These are phyloP conservation scores for Paraglomus occultum DNA, from an alignment of 192 early-diverging fungal species.

Conservation along the genomic window DNA sequence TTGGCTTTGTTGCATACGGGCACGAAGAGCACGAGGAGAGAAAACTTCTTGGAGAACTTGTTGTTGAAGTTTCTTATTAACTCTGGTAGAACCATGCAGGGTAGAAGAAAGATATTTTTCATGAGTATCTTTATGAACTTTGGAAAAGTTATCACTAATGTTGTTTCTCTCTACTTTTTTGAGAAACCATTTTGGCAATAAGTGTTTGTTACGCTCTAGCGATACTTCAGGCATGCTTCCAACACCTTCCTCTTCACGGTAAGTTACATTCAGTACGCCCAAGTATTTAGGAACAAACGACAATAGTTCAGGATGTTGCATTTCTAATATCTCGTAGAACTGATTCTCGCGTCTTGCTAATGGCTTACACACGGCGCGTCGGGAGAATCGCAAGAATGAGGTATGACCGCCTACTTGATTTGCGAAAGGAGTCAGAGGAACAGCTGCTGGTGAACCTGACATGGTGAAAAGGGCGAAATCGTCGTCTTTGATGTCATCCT, in stretches of 20 bases:
- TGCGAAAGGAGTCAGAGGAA: constrained; percentile 74
- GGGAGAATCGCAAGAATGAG: constrained; percentile 92
- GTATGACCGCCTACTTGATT: constrained; percentile 97
- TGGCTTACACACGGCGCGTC: constrained; percentile 96
- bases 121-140: not conserved
- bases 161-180: constrained; percentile 39
- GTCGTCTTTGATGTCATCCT: constrained; percentile 1
- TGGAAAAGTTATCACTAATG: constrained; percentile 2
- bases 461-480: constrained; percentile 4
- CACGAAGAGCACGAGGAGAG: constrained; percentile 78
- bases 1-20: constrained; percentile 61
- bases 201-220: constrained; percentile 87
- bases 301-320: constrained; percentile 65
- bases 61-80: constrained; percentile 77
- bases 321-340: constrained; percentile 89
- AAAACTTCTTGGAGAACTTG: constrained; percentile 89
- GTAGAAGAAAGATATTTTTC: not conserved
- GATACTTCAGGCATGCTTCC: constrained; percentile 71
- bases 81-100: constrained; percentile 39
- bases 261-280: constrained; percentile 94
- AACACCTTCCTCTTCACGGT: constrained; percentile 47
- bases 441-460: constrained; percentile 43
- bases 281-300: constrained; percentile 91
- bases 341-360: constrained; percentile 76
- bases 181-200: constrained; percentile 72